Conservation (phyloP, 257 asterid genomes). For the Plantago elongata region DNA sequence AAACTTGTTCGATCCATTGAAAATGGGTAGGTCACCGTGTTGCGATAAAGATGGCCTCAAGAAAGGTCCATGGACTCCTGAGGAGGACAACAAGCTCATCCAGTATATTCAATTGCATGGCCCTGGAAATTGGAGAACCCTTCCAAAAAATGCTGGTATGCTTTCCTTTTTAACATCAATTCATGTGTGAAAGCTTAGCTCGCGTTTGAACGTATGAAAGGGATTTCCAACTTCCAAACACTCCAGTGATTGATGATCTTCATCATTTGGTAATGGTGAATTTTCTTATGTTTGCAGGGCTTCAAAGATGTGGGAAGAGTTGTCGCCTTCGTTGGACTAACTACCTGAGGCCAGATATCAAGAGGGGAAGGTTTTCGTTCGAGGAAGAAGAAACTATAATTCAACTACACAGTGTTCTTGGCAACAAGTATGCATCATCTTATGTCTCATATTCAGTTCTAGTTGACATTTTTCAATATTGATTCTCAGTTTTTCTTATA, state of each 20-base stretch:
- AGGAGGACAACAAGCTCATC: constrained; percentile 25
- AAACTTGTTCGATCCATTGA: neutral
- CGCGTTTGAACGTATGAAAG: too few species aligned
- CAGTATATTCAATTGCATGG: constrained; percentile 24
- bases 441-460: too few species aligned
- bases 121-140: constrained; percentile 26
- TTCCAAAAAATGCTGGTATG: constrained; percentile 29
- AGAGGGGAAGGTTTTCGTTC: constrained; percentile 27
- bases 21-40: constrained; percentile 26
- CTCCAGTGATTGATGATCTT: too few species aligned
- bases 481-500: too few species aligned
- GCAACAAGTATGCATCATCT: constrained; percentile 23
- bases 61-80: constrained; percentile 30
- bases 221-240: too few species aligned
- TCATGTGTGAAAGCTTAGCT: too few species aligned
- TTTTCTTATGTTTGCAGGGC: neutral
- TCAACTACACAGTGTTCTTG: constrained; percentile 27
- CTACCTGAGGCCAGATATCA: constrained; percentile 19
- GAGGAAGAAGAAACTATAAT: constrained; percentile 30
- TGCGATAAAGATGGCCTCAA: constrained; percentile 22
- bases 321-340: constrained; percentile 23
- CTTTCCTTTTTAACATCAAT: too few species aligned
- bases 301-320: constrained; percentile 23
- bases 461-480: too few species aligned
- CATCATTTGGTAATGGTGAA: too few species aligned